Evolutionary conservation across 306 rosid genomes (phyloP), one percentile per base, ranked within the genome.

Genomic region (Gillenia trifoliata): DNA sequence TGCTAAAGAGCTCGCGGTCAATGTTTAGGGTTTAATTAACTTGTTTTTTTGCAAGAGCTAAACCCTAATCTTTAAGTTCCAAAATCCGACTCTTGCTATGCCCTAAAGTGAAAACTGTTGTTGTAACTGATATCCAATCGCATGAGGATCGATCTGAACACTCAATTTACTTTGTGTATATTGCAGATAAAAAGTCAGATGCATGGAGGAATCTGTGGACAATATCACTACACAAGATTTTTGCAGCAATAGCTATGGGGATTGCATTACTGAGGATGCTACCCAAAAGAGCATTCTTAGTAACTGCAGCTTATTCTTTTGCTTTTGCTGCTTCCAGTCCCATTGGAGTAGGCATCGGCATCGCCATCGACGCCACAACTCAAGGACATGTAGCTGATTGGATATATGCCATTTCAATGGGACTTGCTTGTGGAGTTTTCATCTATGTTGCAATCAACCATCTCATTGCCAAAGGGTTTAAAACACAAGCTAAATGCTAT

Each of bases 141-240:
- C 15, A 47, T 2, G 52, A 47, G 52, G 20, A 47, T 47, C 20
- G 20, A 47, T 47, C 6, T 47, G 8, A 47, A 47, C 8, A 7
- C 52, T 47, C n/a, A 1, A 1, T 52, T 15, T 34, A 47, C 47
- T 47, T 7, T 10, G 20, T 20, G 26, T 34, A 5, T 15, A 1
- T 22, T 60, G 59, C 78, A 89, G 97, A 67, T 77, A 88, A 49
- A 2, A 86, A 85, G 75, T 68, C 52, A 0, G 93, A 90, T n/a
- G 96, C 93, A 74, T 90, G 97, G 97, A 92, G 83, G 82, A 89
- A 84, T 50, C 82, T 90, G 8, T 92, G 96, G 97, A 92, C 93
- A 56, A 90, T 89, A 80, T 86, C 88, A 3, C 66, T 90, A 73
- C 97, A 92, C 89, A 92, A 92, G 84, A 69, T 90, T 66, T 89